Conservation (phyloP, 176 grass and related monocot genomes). For the Carex scoparia region DNA sequence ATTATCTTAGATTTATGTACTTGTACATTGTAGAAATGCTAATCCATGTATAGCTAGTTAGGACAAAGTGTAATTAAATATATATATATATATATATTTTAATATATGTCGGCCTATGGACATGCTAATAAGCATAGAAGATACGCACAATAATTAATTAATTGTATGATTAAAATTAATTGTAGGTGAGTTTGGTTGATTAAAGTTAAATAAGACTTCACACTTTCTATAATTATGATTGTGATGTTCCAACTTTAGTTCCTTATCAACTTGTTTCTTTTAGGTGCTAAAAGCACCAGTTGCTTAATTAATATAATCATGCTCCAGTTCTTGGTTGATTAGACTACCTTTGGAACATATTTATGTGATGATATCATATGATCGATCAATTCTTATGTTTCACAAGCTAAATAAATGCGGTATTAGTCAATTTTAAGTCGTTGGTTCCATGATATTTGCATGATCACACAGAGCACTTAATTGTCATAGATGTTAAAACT, state of each 20-base stretch:
- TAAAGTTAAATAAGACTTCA: neutral
- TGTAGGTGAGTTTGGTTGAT: neutral
- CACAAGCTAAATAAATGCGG: neutral
- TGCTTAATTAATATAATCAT: neutral
- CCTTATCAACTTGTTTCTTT: neutral
- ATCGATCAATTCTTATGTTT: conserved; percentile 7
- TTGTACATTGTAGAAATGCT: neutral
- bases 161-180: neutral
- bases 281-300: neutral
- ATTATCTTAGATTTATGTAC: neutral
- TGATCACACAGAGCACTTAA: neutral
- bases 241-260: neutral
- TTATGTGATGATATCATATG: conserved; percentile 11
- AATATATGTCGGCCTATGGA: neutral
- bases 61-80: too few species aligned
- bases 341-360: neutral
- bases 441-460: neutral
- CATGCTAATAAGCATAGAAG: neutral
- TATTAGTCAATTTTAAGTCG: neutral
- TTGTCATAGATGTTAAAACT: neutral
- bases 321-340: neutral
- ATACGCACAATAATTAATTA: neutral
- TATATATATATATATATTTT: neutral
- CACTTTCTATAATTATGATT: neutral
- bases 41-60: neutral